Evolutionary conservation across 208 protist species (phyloP).

Genomic region (Leishmania mexicana): DNA sequence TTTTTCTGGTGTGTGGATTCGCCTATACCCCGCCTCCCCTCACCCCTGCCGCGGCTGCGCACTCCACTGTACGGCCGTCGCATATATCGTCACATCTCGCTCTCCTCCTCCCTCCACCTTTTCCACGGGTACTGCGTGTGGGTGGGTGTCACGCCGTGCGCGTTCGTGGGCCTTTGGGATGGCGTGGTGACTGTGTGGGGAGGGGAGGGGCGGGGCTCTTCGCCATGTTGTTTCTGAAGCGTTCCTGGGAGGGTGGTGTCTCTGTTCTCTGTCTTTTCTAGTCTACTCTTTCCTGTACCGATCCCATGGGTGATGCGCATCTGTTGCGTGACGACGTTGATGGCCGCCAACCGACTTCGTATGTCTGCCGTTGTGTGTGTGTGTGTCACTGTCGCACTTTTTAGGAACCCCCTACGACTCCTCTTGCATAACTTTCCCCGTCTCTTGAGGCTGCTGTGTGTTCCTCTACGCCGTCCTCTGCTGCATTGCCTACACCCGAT

Average conservation of each 20-base stretch:
- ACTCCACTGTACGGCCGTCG: not conserved
- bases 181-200: too few relatives aligned
- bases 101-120: not conserved
- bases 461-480: too few relatives aligned
- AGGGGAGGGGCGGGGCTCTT: not conserved
- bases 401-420: too few relatives aligned
- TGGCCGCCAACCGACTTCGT: not conserved
- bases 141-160: not conserved
- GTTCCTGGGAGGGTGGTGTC: not conserved
- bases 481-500: too few relatives aligned
- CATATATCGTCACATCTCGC: not conserved
- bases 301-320: not conserved
- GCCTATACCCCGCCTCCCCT: too few relatives aligned
- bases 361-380: not conserved
- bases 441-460: too few relatives aligned
- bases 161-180: not conserved
- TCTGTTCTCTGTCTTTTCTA: not conserved
- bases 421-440: too few relatives aligned
- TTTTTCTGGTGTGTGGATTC: too few relatives aligned
- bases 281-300: slow-evolving; percentile 1
- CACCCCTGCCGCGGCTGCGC: not conserved
- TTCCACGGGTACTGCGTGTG: too few relatives aligned
- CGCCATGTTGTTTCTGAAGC: not conserved
- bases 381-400: too few relatives aligned
- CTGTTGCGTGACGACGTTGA: not conserved